Evolutionary conservation across 306 rosid species (phyloP).

Genomic region (Fagus crenata): DNA sequence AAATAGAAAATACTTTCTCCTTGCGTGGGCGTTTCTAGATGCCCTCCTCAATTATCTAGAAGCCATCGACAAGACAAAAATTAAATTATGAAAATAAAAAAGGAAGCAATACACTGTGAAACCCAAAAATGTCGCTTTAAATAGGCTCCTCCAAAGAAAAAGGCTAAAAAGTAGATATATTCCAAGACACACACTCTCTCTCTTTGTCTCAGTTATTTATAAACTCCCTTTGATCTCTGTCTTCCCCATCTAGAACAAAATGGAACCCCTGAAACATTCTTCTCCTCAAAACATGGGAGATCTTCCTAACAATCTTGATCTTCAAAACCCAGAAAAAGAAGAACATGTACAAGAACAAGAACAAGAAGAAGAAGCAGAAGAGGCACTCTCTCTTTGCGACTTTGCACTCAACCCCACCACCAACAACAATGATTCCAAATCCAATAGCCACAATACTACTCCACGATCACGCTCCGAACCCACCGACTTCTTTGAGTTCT

Average conservation of each 20-base stretch:
- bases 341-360: conserved; percentile 4
- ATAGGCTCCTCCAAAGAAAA: conserved; percentile 35
- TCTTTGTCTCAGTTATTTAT: neutral
- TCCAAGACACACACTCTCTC: neutral
- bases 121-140: conserved; percentile 22
- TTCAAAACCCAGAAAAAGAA: conserved; percentile 8
- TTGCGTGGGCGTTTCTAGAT: conserved; percentile 38
- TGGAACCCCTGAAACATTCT: neutral
- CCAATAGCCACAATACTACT: neutral
- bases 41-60: conserved; percentile 39
- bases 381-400: conserved; percentile 37
- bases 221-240: neutral
- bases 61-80: conserved; percentile 24
- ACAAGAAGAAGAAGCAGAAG: conserved; percentile 20
- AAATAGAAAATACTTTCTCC: conserved; percentile 16
- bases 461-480: conserved; percentile 32
- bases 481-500: conserved; percentile 39
- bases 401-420: conserved; percentile 23
- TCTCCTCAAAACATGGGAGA: conserved; percentile 12
- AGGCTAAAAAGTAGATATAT: neutral
- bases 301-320: neutral
- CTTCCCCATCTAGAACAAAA: neutral
- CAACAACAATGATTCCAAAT: neutral
- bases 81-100: neutral
- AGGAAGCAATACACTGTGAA: neutral